Evolutionary conservation across 306 rosid species (phyloP).

Genomic region (Prunus dulcis): DNA sequence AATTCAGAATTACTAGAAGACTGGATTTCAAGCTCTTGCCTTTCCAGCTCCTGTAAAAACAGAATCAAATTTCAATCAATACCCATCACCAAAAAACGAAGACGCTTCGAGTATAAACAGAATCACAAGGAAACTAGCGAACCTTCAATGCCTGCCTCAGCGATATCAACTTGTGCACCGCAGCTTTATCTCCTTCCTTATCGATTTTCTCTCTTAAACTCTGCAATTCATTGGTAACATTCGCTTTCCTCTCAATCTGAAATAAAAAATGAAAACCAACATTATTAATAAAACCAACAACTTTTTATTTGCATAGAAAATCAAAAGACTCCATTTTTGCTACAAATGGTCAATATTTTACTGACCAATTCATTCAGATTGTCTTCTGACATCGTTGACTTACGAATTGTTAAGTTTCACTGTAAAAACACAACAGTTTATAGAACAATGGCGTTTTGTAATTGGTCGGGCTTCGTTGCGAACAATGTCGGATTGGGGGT

Average conservation of each 20-base stretch:
- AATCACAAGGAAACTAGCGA: neutral
- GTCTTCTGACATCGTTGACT: constrained; percentile 25
- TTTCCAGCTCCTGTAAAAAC: constrained; percentile 56
- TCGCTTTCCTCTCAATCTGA: constrained; percentile 44
- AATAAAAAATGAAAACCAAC: neutral
- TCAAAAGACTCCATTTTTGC: neutral
- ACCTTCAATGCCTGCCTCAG: constrained; percentile 60
- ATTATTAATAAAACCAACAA: neutral
- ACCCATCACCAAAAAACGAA: constrained; percentile 9
- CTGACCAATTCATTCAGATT: constrained; percentile 52
- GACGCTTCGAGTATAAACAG: neutral
- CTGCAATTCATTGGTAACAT: constrained; percentile 41
- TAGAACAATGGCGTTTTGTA: constrained; percentile 16
- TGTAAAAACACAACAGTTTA: constrained; percentile 1
- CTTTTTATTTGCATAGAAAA: neutral
- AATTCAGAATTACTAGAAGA: constrained; percentile 36
- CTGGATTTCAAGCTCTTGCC: constrained; percentile 49
- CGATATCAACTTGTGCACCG: constrained; percentile 45
- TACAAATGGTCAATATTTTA: neutral
- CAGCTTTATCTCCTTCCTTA: constrained; percentile 46
- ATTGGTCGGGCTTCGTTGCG: constrained; percentile 2
- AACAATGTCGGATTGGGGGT: constrained; percentile 3
- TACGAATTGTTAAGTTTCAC: constrained; percentile 12
- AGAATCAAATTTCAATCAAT: constrained; percentile 4
- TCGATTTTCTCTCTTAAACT: constrained; percentile 41